A percentile compares a stretch with the other conserved stretches of the same genome.
phyloP scores from a whole-genome alignment of 352 stramenopile species.

The Globisporangium ultimum region DNA sequence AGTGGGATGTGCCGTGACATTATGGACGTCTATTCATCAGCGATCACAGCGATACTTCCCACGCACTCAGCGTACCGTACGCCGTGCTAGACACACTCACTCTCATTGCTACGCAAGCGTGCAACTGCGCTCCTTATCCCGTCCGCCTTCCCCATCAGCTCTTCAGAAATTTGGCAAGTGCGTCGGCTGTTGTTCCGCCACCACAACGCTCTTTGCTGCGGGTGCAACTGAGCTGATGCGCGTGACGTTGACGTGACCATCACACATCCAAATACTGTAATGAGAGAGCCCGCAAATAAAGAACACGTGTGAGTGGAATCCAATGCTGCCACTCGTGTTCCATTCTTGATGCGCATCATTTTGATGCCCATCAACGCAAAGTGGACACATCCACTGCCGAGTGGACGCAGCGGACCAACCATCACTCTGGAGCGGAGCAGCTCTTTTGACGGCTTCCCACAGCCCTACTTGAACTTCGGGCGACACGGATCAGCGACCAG shows the following conservation, averaged over 20 bases:
- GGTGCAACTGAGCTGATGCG: no score
- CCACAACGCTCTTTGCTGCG: neutral
- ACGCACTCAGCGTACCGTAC: no score
- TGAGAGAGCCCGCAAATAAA: neutral
- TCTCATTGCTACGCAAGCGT: no score
- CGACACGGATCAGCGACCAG: neutral
- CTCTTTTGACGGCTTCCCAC: neutral
- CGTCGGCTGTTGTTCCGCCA: neutral
- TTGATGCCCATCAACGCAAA: neutral
- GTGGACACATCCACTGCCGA: no score
- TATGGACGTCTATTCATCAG: no score
- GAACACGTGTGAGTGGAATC: neutral
- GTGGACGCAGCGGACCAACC: neutral
- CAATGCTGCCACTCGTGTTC: neutral
- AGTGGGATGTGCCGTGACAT: no score
- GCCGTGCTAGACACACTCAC: no score
- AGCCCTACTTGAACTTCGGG: conserved; percentile 1
- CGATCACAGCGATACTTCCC: no score
- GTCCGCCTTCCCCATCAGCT: neutral
- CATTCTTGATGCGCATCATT: neutral
- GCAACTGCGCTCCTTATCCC: no score
- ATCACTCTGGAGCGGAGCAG: neutral
- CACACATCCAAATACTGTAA: no score
- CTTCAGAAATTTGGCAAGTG: neutral
- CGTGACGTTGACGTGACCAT: no score